These are phyloP conservation scores for Colletotrichum musae DNA, from an alignment of 2,329 filamentous ascomycete species.

Conservation along the genomic window DNA sequence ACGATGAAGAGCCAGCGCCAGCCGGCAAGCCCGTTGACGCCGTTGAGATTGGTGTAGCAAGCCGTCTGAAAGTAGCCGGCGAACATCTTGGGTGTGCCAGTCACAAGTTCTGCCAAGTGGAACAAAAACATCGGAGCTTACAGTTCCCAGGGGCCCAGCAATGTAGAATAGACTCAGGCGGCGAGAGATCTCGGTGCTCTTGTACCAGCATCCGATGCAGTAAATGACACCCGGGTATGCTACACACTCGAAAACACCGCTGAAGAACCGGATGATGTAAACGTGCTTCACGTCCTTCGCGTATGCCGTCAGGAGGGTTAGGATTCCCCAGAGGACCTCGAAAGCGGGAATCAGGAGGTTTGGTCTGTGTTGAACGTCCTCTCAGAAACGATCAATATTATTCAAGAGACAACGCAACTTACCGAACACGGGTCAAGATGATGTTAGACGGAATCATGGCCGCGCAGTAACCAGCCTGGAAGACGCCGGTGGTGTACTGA, in stretches of 20 bases:
- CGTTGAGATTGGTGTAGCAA: constrained; percentile 33
- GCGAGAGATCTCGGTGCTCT: constrained; percentile 31
- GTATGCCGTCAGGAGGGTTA: constrained; percentile 62
- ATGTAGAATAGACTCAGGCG: constrained; percentile 28
- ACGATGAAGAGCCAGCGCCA: constrained; percentile 41
- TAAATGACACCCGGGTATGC: constrained; percentile 26
- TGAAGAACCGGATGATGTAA: constrained; percentile 48
- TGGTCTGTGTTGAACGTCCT: constrained; percentile 57
- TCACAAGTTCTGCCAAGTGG: not conserved
- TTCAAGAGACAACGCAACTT: not conserved
- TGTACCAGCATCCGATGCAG: constrained; percentile 34
- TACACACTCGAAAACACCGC: constrained; percentile 27
- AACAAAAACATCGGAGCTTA: not conserved
- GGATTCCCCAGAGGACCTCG: constrained; percentile 68
- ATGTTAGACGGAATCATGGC: constrained; percentile 75
- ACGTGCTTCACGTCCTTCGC: constrained; percentile 48
- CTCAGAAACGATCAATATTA: not conserved
- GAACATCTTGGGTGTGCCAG: constrained; percentile 34
- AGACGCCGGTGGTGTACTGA: constrained; percentile 67
- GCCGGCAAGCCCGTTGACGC: constrained; percentile 30
- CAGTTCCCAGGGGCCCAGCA: constrained; percentile 28
- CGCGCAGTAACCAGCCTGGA: constrained; percentile 62
- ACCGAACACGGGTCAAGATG: constrained; percentile 62
- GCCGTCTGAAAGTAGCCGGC: constrained; percentile 39
- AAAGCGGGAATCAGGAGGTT: constrained; percentile 62